phyloP scores from a whole-genome alignment of 2,329 filamentous ascomycete genomes.

The Apiospora marii region DNA sequence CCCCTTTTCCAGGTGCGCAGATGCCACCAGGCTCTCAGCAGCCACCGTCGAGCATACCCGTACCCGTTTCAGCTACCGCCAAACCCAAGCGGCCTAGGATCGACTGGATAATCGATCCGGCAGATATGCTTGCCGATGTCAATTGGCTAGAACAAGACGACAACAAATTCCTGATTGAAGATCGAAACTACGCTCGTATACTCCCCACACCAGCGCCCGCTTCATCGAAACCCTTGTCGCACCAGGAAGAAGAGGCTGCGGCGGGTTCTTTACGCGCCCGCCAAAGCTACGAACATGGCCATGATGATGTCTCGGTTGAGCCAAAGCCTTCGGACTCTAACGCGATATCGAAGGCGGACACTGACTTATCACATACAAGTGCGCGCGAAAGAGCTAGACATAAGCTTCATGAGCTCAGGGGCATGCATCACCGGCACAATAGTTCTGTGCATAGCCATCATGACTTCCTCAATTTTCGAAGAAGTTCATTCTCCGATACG shows the following conservation, averaged over 20 bases:
- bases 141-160: constrained; percentile 87
- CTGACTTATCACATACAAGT: constrained; percentile 57
- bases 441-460: constrained; percentile 58
- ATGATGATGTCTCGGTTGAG: constrained; percentile 23
- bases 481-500: constrained; percentile 65
- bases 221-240: constrained; percentile 28
- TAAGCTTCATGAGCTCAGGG: constrained; percentile 64
- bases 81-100: constrained; percentile 77
- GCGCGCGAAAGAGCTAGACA: constrained; percentile 66
- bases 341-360: constrained; percentile 40
- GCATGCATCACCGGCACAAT: constrained; percentile 62
- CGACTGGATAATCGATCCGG: constrained; percentile 85
- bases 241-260: constrained; percentile 32
- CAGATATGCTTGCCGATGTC: constrained; percentile 87
- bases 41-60: constrained; percentile 47
- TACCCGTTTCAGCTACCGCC: constrained; percentile 51
- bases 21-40: constrained; percentile 43
- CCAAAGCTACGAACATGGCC: constrained; percentile 10
- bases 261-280: constrained; percentile 23
- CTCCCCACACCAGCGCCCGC: constrained; percentile 55
- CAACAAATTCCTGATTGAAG: constrained; percentile 83
- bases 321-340: constrained; percentile 27
- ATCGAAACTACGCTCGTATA: constrained; percentile 77
- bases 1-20: constrained; percentile 54
- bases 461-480: constrained; percentile 60